These are phyloP conservation scores for Lathyrus tuberosus DNA, from an alignment of 306 rosid species.

Conservation along the genomic window DNA sequence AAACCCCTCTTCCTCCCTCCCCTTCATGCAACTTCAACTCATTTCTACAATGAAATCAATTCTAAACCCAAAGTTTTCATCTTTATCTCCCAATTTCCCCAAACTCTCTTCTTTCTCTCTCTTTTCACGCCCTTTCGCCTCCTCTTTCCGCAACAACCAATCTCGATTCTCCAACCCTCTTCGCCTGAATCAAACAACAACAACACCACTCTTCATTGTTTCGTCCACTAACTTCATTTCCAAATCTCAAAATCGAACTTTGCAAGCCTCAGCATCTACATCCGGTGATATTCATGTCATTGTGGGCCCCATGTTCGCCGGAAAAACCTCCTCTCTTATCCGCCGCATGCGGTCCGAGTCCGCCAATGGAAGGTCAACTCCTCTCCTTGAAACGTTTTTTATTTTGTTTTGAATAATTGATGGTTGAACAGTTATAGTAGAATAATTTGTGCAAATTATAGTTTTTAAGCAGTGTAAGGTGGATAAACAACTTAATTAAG, in stretches of 20 bases:
- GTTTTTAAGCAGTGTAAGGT: background rate
- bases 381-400: background rate
- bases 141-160: slow-evolving; percentile 27
- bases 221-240: slow-evolving; percentile 31
- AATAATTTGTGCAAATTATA: slow-evolving; percentile 2
- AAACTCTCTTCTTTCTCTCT: slow-evolving; percentile 45
- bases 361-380: slow-evolving; percentile 65
- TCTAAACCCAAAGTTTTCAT: slow-evolving; percentile 51
- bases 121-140: slow-evolving; percentile 39
- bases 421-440: background rate
- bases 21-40: background rate
- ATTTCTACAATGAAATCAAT: slow-evolving; percentile 61
- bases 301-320: slow-evolving; percentile 94
- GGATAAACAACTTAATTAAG: background rate
- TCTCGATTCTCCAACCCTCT: slow-evolving; percentile 40
- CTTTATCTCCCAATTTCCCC: slow-evolving; percentile 49
- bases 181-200: slow-evolving; percentile 48
- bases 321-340: slow-evolving; percentile 84
- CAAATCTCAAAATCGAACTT: slow-evolving; percentile 44
- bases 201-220: background rate
- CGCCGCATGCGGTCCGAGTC: slow-evolving; percentile 72
- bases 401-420: slow-evolving; percentile 10
- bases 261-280: slow-evolving; percentile 39
- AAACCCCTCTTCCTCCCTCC: slow-evolving; percentile 39
- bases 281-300: slow-evolving; percentile 87